phyloP scores from a whole-genome alignment of 2,329 filamentous ascomycete genomes.

The Gyromitra esculenta region DNA sequence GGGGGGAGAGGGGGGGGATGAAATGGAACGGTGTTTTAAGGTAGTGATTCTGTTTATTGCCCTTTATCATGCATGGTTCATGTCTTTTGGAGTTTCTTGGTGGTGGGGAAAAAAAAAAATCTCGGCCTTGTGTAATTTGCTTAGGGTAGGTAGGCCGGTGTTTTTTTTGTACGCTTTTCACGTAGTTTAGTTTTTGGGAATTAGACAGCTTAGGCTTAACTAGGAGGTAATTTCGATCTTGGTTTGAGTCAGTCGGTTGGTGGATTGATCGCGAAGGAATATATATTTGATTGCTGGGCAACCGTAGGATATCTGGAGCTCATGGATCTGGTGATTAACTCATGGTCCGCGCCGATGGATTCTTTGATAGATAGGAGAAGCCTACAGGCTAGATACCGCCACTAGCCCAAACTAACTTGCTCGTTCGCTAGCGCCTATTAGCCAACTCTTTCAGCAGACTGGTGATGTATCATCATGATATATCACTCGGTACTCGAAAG shows the following conservation, averaged over 20 bases:
- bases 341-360: not conserved
- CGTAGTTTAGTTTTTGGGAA: too few relatives aligned
- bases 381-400: not conserved
- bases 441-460: not conserved
- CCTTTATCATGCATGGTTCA: not conserved
- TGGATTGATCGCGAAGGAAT: too few relatives aligned
- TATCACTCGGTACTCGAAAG: not conserved
- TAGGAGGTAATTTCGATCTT: too few relatives aligned
- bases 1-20: too few relatives aligned
- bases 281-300: too few relatives aligned
- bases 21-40: constrained; percentile 12
- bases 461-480: not conserved
- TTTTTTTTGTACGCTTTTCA: too few relatives aligned
- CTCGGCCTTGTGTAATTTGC: not conserved
- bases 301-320: too few relatives aligned
- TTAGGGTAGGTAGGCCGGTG: not conserved
- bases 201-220: too few relatives aligned
- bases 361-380: not conserved
- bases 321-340: too few relatives aligned
- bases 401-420: not conserved
- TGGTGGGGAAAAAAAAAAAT: too few relatives aligned
- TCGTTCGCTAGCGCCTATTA: not conserved
- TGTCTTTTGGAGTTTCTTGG: not conserved
- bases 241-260: too few relatives aligned
- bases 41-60: constrained; percentile 1